Base-by-base conservation (phyloP, 768 basidiomycete species). In the Collybiopsis luxurians region DNA sequence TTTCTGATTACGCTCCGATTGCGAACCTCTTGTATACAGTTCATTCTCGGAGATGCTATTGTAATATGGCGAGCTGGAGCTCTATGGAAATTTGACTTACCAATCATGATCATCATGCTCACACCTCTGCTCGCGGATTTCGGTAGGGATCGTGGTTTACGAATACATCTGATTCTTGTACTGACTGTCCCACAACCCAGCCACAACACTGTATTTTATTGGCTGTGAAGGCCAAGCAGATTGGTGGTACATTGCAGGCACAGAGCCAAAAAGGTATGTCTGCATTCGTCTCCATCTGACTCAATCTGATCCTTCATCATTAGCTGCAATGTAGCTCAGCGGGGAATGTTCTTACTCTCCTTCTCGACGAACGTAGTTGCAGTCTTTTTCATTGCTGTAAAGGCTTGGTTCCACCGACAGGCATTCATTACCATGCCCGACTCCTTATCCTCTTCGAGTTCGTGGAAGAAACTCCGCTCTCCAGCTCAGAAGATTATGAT, bases 401-500 rank as follows among this genome's bases (percentile, higher is more conserved):
- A 47, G n/a, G 46, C 46, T 27, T 47, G 46, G 46, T 21, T 27
- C 1, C 46, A 30, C 19, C 26, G 46, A 27, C 26, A 47, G 27
- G 46, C 46, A n/a, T 47, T 47, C 15, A 47, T 47, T 19, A 12
- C 27, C 12, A 27, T 28, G 12, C 46, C 46, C 28, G 12, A 13
- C n/a, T 47, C 46, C 12, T 26, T 47, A 5, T 26, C 11, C 6
- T 27, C 46, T 3, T 47, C 46, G 46, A 26, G 28, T 17, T 15
- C 46, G 5, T 47, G 46, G 46, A 47, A 47, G 46, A 47, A 47
- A 47, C 26, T 4, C 6, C 26, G 46, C n/a, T 47, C 28, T 3
- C 46, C 46, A 15, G 46, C 46, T 15, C 46, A 47, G 46, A 47
- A 47, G 46, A 47, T 47, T 19, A 47, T 47, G 46, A 47, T 47